A percentile compares a stretch with the other conserved stretches of the same genome.
These are phyloP conservation scores for Pholiota molesta DNA, from an alignment of 768 basidiomycete genomes.

Conservation along the genomic window DNA sequence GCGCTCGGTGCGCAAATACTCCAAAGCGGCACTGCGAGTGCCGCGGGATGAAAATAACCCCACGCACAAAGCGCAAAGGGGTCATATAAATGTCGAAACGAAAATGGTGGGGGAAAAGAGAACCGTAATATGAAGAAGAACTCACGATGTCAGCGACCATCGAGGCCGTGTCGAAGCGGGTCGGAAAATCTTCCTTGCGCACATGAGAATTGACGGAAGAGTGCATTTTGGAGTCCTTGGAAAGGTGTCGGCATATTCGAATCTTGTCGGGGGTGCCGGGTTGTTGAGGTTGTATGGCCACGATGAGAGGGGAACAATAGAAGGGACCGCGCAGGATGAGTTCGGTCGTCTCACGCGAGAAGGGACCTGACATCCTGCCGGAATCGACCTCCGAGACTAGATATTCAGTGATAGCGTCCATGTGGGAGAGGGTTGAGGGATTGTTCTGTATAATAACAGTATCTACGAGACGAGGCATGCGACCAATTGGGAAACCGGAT, in stretches of 20 bases:
- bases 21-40: too few species aligned
- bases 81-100: neutral
- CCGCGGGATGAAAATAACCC: too few species aligned
- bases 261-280: slow-evolving; percentile 3
- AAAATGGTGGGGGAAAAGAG: neutral
- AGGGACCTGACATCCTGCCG: slow-evolving; percentile 2
- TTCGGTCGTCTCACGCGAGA: neutral
- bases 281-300: neutral
- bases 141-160: slow-evolving; percentile 1
- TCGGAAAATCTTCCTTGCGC: neutral
- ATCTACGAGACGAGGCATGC: slow-evolving; percentile 24
- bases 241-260: neutral
- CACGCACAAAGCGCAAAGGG: too few species aligned
- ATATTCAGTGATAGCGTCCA: neutral
- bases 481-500: slow-evolving; percentile 34
- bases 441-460: neutral
- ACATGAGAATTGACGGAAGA: neutral
- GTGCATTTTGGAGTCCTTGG: neutral
- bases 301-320: neutral
- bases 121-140: neutral
- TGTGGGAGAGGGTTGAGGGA: neutral
- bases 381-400: neutral
- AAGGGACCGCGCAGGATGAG: slow-evolving; percentile 1
- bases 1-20: too few species aligned
- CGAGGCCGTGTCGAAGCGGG: neutral